Conservation (phyloP, 345 rosid species). For the Pseudoturritis turrita region DNA sequence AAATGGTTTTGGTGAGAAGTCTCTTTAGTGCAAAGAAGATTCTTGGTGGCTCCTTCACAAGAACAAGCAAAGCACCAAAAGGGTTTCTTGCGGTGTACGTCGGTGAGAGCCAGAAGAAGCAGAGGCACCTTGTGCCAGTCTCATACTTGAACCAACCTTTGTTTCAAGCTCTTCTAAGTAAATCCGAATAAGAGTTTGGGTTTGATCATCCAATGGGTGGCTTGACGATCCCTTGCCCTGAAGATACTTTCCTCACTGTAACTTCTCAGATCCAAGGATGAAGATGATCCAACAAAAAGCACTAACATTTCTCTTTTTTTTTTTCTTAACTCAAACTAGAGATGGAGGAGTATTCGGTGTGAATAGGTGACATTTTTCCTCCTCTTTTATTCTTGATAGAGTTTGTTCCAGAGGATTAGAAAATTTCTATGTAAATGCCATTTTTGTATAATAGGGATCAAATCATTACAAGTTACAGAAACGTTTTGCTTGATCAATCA, state of each 20-base stretch:
- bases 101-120: conserved; percentile 34
- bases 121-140: conserved; percentile 35
- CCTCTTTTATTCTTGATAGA: background rate
- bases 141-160: conserved; percentile 42
- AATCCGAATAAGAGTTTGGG: conserved; percentile 23
- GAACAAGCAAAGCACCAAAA: conserved; percentile 13
- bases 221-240: conserved; percentile 45
- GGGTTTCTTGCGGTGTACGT: conserved; percentile 40
- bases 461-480: background rate
- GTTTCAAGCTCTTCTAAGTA: conserved; percentile 38
- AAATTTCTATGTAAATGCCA: background rate
- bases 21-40: conserved; percentile 6
- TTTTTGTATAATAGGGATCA: background rate
- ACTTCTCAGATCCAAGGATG: conserved; percentile 20
- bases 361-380: background rate
- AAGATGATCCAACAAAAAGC: background rate
- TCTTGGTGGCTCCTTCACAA: background rate
- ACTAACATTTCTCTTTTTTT: background rate
- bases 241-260: conserved; percentile 34
- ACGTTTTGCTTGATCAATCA: background rate
- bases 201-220: conserved; percentile 47
- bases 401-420: background rate
- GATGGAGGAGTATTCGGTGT: background rate
- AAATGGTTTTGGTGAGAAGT: conserved; percentile 14
- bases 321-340: background rate